These are phyloP conservation scores for Wallacemonas sp. DNA, from an alignment of 208 protist species.

Conservation along the genomic window DNA sequence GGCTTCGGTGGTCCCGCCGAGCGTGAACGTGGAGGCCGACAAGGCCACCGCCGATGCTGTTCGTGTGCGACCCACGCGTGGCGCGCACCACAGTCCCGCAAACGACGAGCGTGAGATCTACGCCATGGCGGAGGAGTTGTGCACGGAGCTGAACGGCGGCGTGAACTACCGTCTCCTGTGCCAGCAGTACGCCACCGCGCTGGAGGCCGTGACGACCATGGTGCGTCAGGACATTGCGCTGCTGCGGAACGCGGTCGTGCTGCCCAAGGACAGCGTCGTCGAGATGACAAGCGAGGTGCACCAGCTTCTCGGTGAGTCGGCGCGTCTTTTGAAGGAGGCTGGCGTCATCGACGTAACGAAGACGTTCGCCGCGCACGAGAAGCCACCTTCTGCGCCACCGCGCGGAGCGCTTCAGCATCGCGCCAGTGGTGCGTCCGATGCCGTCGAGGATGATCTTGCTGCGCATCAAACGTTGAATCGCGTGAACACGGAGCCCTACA, in stretches of 20 bases:
- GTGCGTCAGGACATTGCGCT: constrained; percentile 55
- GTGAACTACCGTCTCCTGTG: constrained; percentile 77
- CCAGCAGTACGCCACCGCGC: constrained; percentile 42
- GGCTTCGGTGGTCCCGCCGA: not conserved
- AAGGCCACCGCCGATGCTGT: not conserved
- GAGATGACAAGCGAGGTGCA: not conserved
- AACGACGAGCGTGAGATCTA: constrained; percentile 68
- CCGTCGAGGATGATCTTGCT: not conserved
- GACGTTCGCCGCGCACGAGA: not conserved
- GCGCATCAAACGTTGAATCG: not conserved
- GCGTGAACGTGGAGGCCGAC: not conserved
- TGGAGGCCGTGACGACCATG: constrained; percentile 53
- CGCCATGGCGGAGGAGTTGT: constrained; percentile 63
- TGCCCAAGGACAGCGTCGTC: constrained; percentile 21
- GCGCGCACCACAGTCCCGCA: too few relatives aligned
- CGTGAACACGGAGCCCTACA: constrained; percentile 9
- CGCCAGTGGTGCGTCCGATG: not conserved
- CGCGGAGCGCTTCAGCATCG: not conserved
- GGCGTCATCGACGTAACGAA: constrained; percentile 3
- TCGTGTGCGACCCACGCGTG: not conserved
- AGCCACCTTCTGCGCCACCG: too few relatives aligned
- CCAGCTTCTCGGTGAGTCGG: constrained; percentile 20
- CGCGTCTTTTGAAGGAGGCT: constrained; percentile 35
- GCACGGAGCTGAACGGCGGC: constrained; percentile 74
- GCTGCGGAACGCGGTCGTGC: constrained; percentile 26